These are phyloP conservation scores for Phylloporus sp. DNA, from an alignment of 768 basidiomycete species.

Conservation along the genomic window DNA sequence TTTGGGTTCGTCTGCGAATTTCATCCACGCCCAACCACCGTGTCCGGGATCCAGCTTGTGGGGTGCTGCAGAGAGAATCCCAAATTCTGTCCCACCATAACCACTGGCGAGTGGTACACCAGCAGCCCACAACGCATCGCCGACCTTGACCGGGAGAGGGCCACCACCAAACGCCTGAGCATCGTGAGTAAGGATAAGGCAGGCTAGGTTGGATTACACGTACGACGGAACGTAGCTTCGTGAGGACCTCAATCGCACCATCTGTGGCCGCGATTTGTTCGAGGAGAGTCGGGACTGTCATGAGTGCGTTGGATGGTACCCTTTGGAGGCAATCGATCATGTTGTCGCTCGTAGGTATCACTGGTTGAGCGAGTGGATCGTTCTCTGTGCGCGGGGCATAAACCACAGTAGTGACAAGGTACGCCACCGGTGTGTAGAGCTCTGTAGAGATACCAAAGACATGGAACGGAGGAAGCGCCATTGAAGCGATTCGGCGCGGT, in stretches of 20 bases:
- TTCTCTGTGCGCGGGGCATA: conserved; percentile 26
- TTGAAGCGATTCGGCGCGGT: conserved; percentile 16
- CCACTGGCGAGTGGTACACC: conserved; percentile 32
- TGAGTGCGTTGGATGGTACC: conserved; percentile 28
- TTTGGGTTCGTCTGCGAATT: conserved; percentile 18
- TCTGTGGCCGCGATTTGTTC: conserved; percentile 33
- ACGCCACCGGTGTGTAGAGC: conserved; percentile 20
- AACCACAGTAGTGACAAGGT: conserved; percentile 14
- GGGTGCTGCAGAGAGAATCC: conserved; percentile 1
- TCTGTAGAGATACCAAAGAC: conserved; percentile 12
- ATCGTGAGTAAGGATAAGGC: neutral
- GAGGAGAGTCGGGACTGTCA: conserved; percentile 38
- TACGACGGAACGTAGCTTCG: conserved; percentile 28
- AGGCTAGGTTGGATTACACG: neutral
- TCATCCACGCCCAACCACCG: conserved; percentile 37
- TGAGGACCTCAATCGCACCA: conserved; percentile 24
- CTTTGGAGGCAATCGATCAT: conserved; percentile 34
- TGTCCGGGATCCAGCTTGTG: conserved; percentile 12
- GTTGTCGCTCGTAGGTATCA: conserved; percentile 38
- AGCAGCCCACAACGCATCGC: conserved; percentile 31
- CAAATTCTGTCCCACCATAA: conserved; percentile 37
- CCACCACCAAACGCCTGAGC: conserved; percentile 39
- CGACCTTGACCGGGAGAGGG: conserved; percentile 33
- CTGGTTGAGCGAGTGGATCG: conserved; percentile 26
- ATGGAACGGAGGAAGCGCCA: conserved; percentile 30